Base-by-base conservation (phyloP, 805 yeast species). In the Ascoidea asiatica region DNA sequence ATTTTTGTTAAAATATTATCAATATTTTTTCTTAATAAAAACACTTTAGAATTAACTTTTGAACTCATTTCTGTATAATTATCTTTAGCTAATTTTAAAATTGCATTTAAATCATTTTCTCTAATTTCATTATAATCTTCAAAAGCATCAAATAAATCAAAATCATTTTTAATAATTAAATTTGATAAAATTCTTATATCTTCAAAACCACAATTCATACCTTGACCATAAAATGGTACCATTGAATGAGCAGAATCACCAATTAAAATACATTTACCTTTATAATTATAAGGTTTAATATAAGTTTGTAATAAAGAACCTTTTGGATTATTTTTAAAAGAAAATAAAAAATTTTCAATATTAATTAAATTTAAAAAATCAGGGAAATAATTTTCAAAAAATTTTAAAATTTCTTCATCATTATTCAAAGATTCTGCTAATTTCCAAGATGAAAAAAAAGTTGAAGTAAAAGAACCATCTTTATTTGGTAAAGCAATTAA, bases 151-250 rank as follows among this genome's bases (percentile, higher is more conserved):
- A 55, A 54, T 21, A 78, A 64, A 46, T 73, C 64, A 19, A 58
- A 64, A 2, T 60, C 47, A 41, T 55, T 36, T 44, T 59, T 51
- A 22, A 69, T 71, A 40, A 72, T 40, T 21, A 79, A 56, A 39
- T 73, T 69, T 63, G 82, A 64, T 44, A 89, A 63, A 1, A 80
- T 75, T 46, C 78, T 66, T 19, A 89, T 89, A 53, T 90, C 97
- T 61, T 89, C 97, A 59, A 89, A 82, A 1, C 97, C 97, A 57
- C 95, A 85, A 60, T 89, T 89, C 90, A 89, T 82, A 4, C 97
- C 97, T 60, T 89, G 97, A 7, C 97, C 97, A 57, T 88, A 89
- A 60, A 89, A 89, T n/a, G 97, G 97, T 5, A 89, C 97, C 95
- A 88, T 89, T 22, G 92, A 77, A 62, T 89, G 97, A 0, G 97